Base-by-base conservation (phyloP, 176 grass and related monocot species). In the Paspalum notatum region DNA sequence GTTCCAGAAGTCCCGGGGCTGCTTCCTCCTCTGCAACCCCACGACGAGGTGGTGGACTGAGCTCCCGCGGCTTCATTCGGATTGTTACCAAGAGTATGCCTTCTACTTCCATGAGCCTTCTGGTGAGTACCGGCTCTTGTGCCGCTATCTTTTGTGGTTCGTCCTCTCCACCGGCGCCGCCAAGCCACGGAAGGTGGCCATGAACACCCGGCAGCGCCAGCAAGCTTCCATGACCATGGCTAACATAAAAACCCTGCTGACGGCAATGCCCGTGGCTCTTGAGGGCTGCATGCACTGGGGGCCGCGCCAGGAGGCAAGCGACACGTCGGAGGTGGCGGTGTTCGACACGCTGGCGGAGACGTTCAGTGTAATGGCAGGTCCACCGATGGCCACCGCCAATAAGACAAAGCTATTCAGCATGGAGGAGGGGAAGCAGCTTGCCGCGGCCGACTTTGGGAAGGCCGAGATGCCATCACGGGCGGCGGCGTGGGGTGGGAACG, bases 41-140 rank as follows among this genome's bases (percentile, higher is more conserved):
- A 7, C 15, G 16, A 65, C 26, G 60, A 38, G 60, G 45, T 45
- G 15, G 26, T 78, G 75, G 60, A 46, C 44, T 1, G 10, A 64
- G 59, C 75, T 78, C 25, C 60, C 75, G 24, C 6, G 45, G 17
- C 45, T 65, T 5, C 0, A 4, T 4, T 5, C 9, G 5, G 17
- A 5, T 62, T 25, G 14, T 43, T 6, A 21, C 5, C 9, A 18
- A 1, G 68, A 76, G 55, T 47, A 18, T 21, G 74, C n/a, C 56
- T 78, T 78, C 60, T 65, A 78, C 75, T 51, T 39, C 75, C 75
- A 78, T 11, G 16, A 15, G 5, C 57, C 45, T 0, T 65, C 60
- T 26, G 11, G 44, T 18, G 75, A 78, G 60, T 78, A 15, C 26
- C 17, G 75, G 60, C 56, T 75, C n/a, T 1, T 58, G n/a, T 75